Evolutionary conservation across 2,329 filamentous ascomycete species (phyloP).

Genomic region (Scedosporium apiospermum): DNA sequence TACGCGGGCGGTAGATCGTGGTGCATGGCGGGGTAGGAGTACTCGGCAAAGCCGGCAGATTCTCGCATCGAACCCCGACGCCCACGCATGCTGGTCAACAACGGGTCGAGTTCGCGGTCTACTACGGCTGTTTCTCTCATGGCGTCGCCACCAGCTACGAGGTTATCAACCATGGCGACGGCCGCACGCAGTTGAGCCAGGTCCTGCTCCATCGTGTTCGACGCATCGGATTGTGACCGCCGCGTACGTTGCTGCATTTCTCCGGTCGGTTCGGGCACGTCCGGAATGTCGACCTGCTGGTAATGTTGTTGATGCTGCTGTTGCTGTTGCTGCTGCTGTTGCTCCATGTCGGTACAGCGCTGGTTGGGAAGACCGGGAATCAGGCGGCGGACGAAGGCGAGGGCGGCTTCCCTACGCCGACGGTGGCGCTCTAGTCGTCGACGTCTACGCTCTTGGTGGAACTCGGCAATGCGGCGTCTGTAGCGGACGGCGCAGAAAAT

Average conservation of each 20-base stretch:
- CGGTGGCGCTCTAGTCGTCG: slow-evolving; percentile 10
- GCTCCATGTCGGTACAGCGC: slow-evolving; percentile 29
- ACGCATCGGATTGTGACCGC: slow-evolving; percentile 8
- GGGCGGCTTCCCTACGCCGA: slow-evolving; percentile 16
- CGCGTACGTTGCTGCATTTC: slow-evolving; percentile 3
- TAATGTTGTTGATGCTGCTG: not conserved
- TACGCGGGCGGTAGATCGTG: slow-evolving; percentile 9
- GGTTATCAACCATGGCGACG: slow-evolving; percentile 33
- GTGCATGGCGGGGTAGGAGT: slow-evolving; percentile 9
- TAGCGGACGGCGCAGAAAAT: slow-evolving; percentile 6
- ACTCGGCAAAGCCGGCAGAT: not conserved
- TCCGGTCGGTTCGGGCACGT: not conserved
- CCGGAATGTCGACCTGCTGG: not conserved
- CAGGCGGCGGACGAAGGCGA: slow-evolving; percentile 19
- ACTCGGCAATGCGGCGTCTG: slow-evolving; percentile 15
- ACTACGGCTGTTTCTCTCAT: slow-evolving; percentile 19
- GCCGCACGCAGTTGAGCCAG: slow-evolving; percentile 37
- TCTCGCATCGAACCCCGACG: not conserved
- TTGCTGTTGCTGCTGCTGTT: not conserved
- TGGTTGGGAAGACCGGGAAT: slow-evolving; percentile 19
- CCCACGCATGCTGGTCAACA: not conserved
- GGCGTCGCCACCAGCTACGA: slow-evolving; percentile 29
- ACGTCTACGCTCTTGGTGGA: slow-evolving; percentile 17
- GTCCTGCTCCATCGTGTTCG: slow-evolving; percentile 36
- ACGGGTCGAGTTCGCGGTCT: not conserved